phyloP scores from a whole-genome alignment of 805 yeast genomes.

The Ogataea trehaloabstinens region DNA sequence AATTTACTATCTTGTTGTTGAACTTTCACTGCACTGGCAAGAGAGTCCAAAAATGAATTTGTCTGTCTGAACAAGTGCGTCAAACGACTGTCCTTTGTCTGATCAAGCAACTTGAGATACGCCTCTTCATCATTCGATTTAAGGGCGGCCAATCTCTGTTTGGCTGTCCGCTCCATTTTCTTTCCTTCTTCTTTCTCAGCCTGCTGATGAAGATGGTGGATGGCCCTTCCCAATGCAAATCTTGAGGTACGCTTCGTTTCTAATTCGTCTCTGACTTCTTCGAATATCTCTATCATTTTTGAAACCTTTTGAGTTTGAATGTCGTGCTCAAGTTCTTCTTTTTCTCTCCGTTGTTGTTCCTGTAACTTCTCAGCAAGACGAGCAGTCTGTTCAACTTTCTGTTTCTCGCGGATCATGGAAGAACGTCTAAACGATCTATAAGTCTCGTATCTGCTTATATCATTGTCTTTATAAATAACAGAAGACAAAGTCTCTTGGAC shows the following conservation, averaged over 20 bases:
- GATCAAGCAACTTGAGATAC: slow-evolving; percentile 76
- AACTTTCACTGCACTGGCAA: slow-evolving; percentile 74
- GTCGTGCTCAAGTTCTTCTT: slow-evolving; percentile 47
- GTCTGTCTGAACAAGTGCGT: slow-evolving; percentile 82
- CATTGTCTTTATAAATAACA: slow-evolving; percentile 53
- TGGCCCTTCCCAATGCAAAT: slow-evolving; percentile 32
- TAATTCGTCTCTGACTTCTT: slow-evolving; percentile 30
- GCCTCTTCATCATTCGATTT: slow-evolving; percentile 89
- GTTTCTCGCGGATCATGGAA: slow-evolving; percentile 63
- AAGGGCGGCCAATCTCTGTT: slow-evolving; percentile 82
- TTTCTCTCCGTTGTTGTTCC: slow-evolving; percentile 65
- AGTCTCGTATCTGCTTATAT: slow-evolving; percentile 50
- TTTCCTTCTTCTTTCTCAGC: slow-evolving; percentile 75
- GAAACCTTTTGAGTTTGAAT: slow-evolving; percentile 49
- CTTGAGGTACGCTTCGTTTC: slow-evolving; percentile 31
- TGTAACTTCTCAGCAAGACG: slow-evolving; percentile 73
- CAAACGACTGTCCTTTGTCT: slow-evolving; percentile 84
- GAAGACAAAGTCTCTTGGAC: slow-evolving; percentile 34
- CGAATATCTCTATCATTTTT: slow-evolving; percentile 33
- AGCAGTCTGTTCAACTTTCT: slow-evolving; percentile 71
- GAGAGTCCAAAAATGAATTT: slow-evolving; percentile 69
- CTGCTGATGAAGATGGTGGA: slow-evolving; percentile 48
- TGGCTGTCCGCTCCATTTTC: slow-evolving; percentile 76
- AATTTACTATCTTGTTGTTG: slow-evolving; percentile 61
- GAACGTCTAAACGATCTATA: slow-evolving; percentile 69